Percentiles rank a stretch among this genome's conserved stretches.
Conservation (phyloP, 257 asterid genomes). For the Salvia hispanica region DNA sequence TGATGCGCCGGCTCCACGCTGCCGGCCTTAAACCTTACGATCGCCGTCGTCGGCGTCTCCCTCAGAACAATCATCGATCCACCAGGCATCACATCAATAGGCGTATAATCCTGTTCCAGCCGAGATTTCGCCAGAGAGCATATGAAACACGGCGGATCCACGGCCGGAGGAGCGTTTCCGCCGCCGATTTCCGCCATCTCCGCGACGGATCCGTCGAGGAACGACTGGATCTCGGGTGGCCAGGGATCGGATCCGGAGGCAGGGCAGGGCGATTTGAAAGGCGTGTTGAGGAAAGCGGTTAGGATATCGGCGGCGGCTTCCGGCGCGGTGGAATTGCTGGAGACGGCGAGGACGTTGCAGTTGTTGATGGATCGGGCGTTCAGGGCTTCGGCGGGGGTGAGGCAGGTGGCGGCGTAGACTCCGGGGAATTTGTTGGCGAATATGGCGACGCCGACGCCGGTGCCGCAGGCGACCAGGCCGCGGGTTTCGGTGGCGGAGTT, state of each 20-base stretch:
- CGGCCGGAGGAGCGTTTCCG: neutral
- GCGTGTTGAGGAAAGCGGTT: constrained; percentile 58
- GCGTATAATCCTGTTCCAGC: constrained; percentile 47
- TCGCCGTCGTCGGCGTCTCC: constrained; percentile 82
- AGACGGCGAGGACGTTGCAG: constrained; percentile 77
- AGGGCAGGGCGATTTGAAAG: constrained; percentile 84
- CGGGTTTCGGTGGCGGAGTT: constrained; percentile 50
- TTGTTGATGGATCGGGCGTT: constrained; percentile 84
- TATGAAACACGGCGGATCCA: constrained; percentile 52
- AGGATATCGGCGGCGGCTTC: constrained; percentile 58
- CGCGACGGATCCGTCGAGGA: constrained; percentile 50
- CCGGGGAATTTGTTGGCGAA: constrained; percentile 92
- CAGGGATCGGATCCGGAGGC: constrained; percentile 80
- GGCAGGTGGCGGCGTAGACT: constrained; percentile 82
- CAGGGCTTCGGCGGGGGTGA: constrained; percentile 62
- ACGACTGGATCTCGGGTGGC: constrained; percentile 68
- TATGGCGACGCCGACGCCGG: constrained; percentile 87
- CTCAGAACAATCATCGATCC: constrained; percentile 70
- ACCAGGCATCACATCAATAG: constrained; percentile 79
- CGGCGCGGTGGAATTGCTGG: constrained; percentile 70
- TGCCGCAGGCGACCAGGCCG: constrained; percentile 84
- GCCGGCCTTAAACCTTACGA: constrained; percentile 77
- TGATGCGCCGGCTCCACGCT: constrained; percentile 91
- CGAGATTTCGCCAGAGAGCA: constrained; percentile 64
- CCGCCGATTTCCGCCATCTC: constrained; percentile 63